Conservation (phyloP, 78 protist species). For the Monosiga brevicollis region DNA sequence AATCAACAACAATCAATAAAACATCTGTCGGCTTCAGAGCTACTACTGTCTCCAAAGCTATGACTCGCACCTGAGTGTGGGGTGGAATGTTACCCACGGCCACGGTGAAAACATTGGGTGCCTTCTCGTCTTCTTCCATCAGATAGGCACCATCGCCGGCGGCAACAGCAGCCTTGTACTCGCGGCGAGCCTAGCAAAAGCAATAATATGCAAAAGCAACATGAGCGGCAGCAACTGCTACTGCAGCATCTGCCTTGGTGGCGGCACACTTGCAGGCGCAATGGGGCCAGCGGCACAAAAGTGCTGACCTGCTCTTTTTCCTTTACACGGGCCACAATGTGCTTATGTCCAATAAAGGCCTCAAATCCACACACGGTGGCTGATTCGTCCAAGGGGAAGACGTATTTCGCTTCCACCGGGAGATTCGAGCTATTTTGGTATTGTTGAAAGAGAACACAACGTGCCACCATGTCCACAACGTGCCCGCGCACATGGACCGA, state of each 20-base stretch:
- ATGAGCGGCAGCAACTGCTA: too few relatives aligned
- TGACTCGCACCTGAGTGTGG: too few relatives aligned
- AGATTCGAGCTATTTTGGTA: constrained; percentile 29
- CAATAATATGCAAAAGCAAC: too few relatives aligned
- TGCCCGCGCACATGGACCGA: constrained; percentile 5
- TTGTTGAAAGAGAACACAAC: constrained; percentile 38
- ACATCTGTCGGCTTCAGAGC: too few relatives aligned
- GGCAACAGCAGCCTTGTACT: constrained; percentile 42
- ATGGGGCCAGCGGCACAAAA: too few relatives aligned
- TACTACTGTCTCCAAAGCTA: too few relatives aligned
- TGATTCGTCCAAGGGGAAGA: constrained; percentile 62
- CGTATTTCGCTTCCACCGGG: constrained; percentile 56
- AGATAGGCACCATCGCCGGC: constrained; percentile 67
- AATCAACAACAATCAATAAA: too few relatives aligned
- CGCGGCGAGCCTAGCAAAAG: constrained; percentile 58
- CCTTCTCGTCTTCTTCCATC: constrained; percentile 63
- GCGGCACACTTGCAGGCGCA: too few relatives aligned
- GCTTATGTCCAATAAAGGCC: constrained; percentile 62
- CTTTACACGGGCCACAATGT: constrained; percentile 57
- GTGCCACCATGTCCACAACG: constrained; percentile 40
- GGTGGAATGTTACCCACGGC: background rate
- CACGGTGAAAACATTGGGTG: constrained; percentile 60
- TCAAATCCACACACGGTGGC: constrained; percentile 77
- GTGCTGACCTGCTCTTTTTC: constrained; percentile 66
- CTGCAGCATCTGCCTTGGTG: too few relatives aligned